phyloP scores from a whole-genome alignment of 805 yeast genomes.

The Brettanomyces anomalus region DNA sequence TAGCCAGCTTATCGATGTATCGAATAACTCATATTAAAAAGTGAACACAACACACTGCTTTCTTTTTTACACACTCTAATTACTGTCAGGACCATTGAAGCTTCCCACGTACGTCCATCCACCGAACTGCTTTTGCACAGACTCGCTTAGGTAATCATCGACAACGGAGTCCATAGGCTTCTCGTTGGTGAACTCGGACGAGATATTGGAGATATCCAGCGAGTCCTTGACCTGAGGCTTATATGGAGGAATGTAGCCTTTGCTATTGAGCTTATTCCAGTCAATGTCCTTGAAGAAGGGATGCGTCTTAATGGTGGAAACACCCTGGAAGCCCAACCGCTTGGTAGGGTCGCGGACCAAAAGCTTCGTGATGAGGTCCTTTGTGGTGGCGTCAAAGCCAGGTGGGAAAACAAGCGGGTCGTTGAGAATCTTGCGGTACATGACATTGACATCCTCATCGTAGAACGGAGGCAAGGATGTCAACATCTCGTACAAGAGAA shows the following conservation, averaged over 20 bases:
- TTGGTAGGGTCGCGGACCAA: constrained; percentile 78
- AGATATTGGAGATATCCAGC: constrained; percentile 88
- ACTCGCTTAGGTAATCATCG: constrained; percentile 81
- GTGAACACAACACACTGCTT: no score
- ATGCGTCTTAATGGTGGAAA: constrained; percentile 76
- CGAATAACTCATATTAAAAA: no score
- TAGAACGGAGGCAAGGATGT: constrained; percentile 97
- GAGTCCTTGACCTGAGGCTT: constrained; percentile 84
- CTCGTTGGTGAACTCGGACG: constrained; percentile 84
- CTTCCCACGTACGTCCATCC: constrained; percentile 94
- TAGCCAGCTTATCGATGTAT: no score
- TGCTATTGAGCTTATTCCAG: constrained; percentile 74
- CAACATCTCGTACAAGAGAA: constrained; percentile 87
- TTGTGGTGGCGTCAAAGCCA: constrained; percentile 79
- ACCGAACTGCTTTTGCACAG: constrained; percentile 96
- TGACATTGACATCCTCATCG: constrained; percentile 84
- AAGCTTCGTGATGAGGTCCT: constrained; percentile 64
- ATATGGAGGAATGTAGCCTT: constrained; percentile 91
- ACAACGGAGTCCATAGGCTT: constrained; percentile 93
- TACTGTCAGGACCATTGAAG: constrained; percentile 11
- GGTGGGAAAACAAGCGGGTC: constrained; percentile 86
- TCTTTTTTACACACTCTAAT: no score
- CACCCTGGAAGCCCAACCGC: constrained; percentile 73
- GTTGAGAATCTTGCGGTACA: constrained; percentile 90
- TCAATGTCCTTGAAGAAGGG: constrained; percentile 83